Evolutionary conservation across 2,329 filamentous ascomycete genomes (phyloP).

Genomic region (Aspergillus arachidicola): DNA sequence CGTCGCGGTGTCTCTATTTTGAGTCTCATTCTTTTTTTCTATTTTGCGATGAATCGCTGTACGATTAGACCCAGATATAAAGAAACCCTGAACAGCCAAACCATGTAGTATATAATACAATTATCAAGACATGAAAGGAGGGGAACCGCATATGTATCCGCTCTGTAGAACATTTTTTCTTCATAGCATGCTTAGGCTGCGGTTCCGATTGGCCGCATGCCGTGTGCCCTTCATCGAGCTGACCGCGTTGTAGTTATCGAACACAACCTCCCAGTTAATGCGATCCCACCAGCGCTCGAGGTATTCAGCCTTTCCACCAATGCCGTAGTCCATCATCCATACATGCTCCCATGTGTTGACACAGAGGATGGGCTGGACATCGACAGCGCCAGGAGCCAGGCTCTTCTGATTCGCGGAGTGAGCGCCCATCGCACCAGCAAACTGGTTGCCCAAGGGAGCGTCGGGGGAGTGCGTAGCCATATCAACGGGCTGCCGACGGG

Average conservation of each 20-base stretch:
- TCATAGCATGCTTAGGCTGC: constrained; percentile 31
- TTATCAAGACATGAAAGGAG: constrained; percentile 23
- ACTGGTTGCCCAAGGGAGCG: constrained; percentile 37
- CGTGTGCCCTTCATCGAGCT: constrained; percentile 27
- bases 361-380: constrained; percentile 78
- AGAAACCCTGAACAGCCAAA: constrained; percentile 18
- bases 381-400: constrained; percentile 44
- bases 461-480: constrained; percentile 47
- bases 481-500: constrained; percentile 63
- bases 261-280: constrained; percentile 82
- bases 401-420: constrained; percentile 37
- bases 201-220: constrained; percentile 21
- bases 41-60: constrained; percentile 23
- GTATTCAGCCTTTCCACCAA: constrained; percentile 74
- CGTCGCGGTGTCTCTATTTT: constrained; percentile 2
- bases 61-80: constrained; percentile 22
- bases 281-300: constrained; percentile 82
- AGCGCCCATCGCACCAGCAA: constrained; percentile 39
- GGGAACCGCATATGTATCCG: constrained; percentile 6
- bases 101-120: constrained; percentile 32
- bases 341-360: constrained; percentile 97
- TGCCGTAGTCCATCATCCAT: constrained; percentile 81
- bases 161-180: constrained; percentile 8
- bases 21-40: constrained; percentile 10
- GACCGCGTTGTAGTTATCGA: constrained; percentile 45